Evolutionary conservation across 495 filamentous ascomycete species (phyloP).

Genomic region (Penicillium mononematosum): DNA sequence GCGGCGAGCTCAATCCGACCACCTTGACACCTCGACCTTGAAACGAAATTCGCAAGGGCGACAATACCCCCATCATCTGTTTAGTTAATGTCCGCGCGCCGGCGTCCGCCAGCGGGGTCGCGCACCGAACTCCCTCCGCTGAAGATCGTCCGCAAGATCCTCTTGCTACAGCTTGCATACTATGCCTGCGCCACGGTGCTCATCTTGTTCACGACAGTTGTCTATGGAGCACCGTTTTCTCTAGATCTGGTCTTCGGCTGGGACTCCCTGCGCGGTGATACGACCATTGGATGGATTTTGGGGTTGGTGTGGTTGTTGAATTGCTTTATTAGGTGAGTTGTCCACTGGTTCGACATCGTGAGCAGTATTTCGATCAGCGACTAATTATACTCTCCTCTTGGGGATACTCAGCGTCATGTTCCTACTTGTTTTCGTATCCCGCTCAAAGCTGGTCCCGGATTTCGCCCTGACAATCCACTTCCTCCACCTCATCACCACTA

Average conservation of each 20-base stretch:
- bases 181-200: slow-evolving; percentile 72
- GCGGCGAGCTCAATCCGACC: slow-evolving; percentile 13
- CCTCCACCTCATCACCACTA: slow-evolving; percentile 76
- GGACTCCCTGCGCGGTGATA: slow-evolving; percentile 82
- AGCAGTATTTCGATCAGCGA: not conserved
- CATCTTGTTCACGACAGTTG: slow-evolving; percentile 84
- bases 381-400: slow-evolving; percentile 6
- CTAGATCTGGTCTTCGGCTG: slow-evolving; percentile 75
- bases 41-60: slow-evolving; percentile 10
- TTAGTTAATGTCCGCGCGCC: slow-evolving; percentile 68
- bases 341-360: not conserved
- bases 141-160: slow-evolving; percentile 83
- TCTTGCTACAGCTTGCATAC: slow-evolving; percentile 79
- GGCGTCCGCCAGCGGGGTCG: slow-evolving; percentile 75
- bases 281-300: slow-evolving; percentile 86
- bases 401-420: slow-evolving; percentile 55
- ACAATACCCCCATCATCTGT: slow-evolving; percentile 1
- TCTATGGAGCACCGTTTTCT: slow-evolving; percentile 71
- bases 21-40: slow-evolving; percentile 1
- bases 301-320: slow-evolving; percentile 85
- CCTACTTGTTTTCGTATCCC: slow-evolving; percentile 75
- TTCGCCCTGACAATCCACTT: slow-evolving; percentile 89
- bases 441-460: slow-evolving; percentile 88
- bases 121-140: slow-evolving; percentile 79
- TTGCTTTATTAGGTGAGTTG: slow-evolving; percentile 68